Base-by-base conservation (phyloP, 1,139 yeast genomes). In the Arxiozyma telluris region DNA sequence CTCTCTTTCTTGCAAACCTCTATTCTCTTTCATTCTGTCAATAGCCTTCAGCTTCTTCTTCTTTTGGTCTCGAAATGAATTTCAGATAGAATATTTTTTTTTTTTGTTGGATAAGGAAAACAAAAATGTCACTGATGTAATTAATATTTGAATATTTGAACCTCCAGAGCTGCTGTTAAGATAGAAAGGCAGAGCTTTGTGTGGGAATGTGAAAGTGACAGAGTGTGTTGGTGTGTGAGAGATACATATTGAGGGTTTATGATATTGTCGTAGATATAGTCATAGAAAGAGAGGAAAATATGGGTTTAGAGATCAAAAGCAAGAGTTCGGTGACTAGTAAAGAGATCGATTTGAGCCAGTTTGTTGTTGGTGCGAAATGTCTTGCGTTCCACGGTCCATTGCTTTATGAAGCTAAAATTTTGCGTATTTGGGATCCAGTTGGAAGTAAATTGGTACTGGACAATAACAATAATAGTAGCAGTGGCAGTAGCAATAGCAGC, bases 341-440 rank as follows among this genome's bases (percentile, higher is more conserved):
- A 6, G 12, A 34, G 39, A 15, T 34, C n/a, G n/a, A 34, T 15
- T 12, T 34, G 39, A 34, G 12, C 17, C 39, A 34, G 39, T 34
- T 34, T 15, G 8, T 34, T 12, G n/a, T 34, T 34, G 39, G 39
- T 34, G 39, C n/a, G n/a, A 34, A 34, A 34, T 34, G 39, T 34
- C 39, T 34, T 34, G 39, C 39, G 4, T 34, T 34, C n/a, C 39
- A 34, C 12, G 39, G 97, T 0, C 96, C 96, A 3, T 71, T 91
- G 60, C 78, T 91, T 15, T 91, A 91, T 66, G 96, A 90, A 70
- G 96, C 97, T 58, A 88, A 87, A 66, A 80, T 91, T 20, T 65
- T 87, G 12, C 39, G 39, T 34, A 34, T 34, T 34, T 34, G 39
- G 39, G 6, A 34, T 34, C 39, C 39, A 15, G 12, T 15, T 34